Percentiles rank a stretch among this genome's conserved stretches.
phyloP scores from a whole-genome alignment of 75 land plant genomes.

The Picea glauca region DNA sequence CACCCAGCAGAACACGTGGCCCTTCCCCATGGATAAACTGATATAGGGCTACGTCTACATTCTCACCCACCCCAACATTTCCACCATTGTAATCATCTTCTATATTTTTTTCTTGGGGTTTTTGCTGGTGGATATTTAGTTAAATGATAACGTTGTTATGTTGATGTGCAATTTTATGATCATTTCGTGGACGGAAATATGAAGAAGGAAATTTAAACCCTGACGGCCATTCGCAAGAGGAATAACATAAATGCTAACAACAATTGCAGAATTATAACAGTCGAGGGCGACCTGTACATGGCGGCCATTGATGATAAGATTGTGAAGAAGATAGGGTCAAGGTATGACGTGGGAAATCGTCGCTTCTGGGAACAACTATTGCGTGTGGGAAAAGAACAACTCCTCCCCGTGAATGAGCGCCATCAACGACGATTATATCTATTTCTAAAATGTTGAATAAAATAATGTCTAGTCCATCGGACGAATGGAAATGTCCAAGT shows the following conservation, averaged over 20 bases:
- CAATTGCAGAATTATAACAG: slow-evolving; percentile 15
- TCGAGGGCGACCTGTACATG: slow-evolving; percentile 35
- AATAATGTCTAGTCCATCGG: no score
- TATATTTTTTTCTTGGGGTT: no score
- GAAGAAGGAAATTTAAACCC: slow-evolving; percentile 17
- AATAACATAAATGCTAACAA: slow-evolving; percentile 31
- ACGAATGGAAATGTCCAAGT: no score
- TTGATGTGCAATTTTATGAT: slow-evolving; percentile 45
- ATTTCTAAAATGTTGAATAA: no score
- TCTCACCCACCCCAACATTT: slow-evolving; percentile 68
- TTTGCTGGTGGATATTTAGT: not conserved
- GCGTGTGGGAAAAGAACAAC: slow-evolving; percentile 25
- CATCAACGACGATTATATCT: no score
- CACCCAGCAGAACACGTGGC: slow-evolving; percentile 51
- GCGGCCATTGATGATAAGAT: slow-evolving; percentile 31
- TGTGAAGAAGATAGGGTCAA: slow-evolving; percentile 32
- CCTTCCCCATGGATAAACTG: slow-evolving; percentile 58
- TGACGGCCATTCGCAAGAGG: slow-evolving; percentile 18
- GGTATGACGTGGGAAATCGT: slow-evolving; percentile 6
- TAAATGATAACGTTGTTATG: not conserved
- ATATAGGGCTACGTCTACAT: slow-evolving; percentile 67
- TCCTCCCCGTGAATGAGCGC: no score
- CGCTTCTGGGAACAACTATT: slow-evolving; percentile 29
- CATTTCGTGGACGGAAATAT: slow-evolving; percentile 33
- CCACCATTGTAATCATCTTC: slow-evolving; percentile 37